Evolutionary conservation across 768 basidiomycete species (phyloP), one percentile per base, ranked within the genome.

Genomic region (Rubroboletus pulcherrimus): DNA sequence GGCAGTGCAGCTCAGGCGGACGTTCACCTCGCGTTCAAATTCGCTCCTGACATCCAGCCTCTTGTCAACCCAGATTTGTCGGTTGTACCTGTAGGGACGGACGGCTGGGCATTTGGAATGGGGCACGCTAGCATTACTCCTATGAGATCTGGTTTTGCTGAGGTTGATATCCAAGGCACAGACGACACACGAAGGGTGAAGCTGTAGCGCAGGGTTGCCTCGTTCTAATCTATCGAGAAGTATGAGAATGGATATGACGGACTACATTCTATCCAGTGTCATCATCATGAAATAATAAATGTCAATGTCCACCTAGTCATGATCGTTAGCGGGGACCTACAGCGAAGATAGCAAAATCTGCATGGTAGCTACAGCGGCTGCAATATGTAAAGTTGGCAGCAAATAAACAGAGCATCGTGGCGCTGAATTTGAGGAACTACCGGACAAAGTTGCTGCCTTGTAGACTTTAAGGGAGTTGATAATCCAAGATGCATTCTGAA

Each of bases 401-500:
- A 56, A 34, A 53, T 57, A 17, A 53, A 55, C 21, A 19, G 53
- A 49, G 39, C 17, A 33, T 37, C 44, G 48, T 49, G 19, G 17
- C 3, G 45, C 46, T 24, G 59, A 64, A 39, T 49, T 60, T 21
- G 71, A 71, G 26, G 77, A 66, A 30, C 62, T 62, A 11, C 74
- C 77, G 10, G 71, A 67, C 39, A 88, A 63, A 9, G 67, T 66
- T 63, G 82, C 80, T 64, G 84, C 83, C 56, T 77, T 77, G 70
- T 89, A 92, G 21, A 91, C 86, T 66, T 89, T 88, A 41, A 92
- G 74, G 5, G 76, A 82, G 65, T 91, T 91, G 63, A 92, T 91
- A 58, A 78, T 82, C 89, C 90, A 91, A 0, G 85, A 80, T 0
- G 89, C 88, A 67, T 90, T 90, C 89, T 91, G 58, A 24, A 56